Evolutionary conservation across 1,139 yeast genomes (phyloP).

Genomic region (Suhomyces maxii): DNA sequence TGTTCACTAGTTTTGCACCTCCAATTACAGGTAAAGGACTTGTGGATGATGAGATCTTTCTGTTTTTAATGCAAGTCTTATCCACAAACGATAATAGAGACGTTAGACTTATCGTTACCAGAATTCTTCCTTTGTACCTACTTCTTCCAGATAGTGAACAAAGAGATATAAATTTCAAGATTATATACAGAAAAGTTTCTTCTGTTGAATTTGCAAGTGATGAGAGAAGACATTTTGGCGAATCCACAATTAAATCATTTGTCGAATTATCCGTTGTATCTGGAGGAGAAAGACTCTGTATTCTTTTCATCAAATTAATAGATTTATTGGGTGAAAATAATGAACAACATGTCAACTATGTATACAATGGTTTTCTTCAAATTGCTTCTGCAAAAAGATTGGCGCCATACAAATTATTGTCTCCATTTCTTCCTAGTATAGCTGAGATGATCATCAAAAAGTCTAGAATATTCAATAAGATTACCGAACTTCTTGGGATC

Average conservation of each 20-base stretch:
- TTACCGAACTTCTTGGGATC: slow-evolving; percentile 67
- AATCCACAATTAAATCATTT: slow-evolving; percentile 61
- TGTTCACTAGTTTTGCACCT: slow-evolving; percentile 43
- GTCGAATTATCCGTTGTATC: slow-evolving; percentile 59
- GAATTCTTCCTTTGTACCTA: slow-evolving; percentile 48
- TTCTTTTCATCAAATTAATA: slow-evolving; percentile 57
- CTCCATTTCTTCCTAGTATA: slow-evolving; percentile 79
- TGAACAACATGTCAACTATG: slow-evolving; percentile 63
- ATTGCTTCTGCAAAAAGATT: slow-evolving; percentile 47
- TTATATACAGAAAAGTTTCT: slow-evolving; percentile 35
- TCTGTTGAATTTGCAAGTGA: slow-evolving; percentile 34
- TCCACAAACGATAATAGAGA: slow-evolving; percentile 44
- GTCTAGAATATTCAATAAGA: slow-evolving; percentile 54
- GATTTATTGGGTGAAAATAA: slow-evolving; percentile 60
- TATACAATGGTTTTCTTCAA: slow-evolving; percentile 55
- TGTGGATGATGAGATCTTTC: slow-evolving; percentile 22
- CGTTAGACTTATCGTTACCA: slow-evolving; percentile 49
- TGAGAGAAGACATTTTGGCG: slow-evolving; percentile 47
- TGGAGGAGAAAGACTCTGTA: slow-evolving; percentile 64
- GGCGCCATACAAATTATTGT: slow-evolving; percentile 68
- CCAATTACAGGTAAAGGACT: slow-evolving; percentile 13
- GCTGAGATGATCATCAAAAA: slow-evolving; percentile 65
- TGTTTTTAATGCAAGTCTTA: slow-evolving; percentile 23
- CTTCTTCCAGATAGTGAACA: slow-evolving; percentile 34
- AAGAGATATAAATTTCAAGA: slow-evolving; percentile 37